These are phyloP conservation scores for Solanum chacoense DNA, from an alignment of 305 asterid genomes.

Conservation along the genomic window DNA sequence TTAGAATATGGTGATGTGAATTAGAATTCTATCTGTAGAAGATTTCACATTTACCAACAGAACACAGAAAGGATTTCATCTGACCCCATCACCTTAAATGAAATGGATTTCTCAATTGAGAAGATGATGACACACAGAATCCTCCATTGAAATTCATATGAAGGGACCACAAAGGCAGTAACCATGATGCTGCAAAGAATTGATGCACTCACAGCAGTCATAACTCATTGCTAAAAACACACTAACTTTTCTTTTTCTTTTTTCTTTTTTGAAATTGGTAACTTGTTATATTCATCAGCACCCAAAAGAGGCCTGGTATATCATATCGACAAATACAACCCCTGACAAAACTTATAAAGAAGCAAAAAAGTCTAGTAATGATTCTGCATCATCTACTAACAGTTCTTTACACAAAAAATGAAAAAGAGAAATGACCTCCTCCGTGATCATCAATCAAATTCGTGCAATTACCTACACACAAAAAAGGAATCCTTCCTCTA, in stretches of 20 bases:
- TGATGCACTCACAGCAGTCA: background rate
- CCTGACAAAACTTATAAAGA: background rate
- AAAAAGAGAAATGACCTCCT: background rate
- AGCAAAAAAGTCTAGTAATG: background rate
- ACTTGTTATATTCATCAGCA: background rate
- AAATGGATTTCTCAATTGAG: background rate
- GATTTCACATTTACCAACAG: background rate
- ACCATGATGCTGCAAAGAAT: background rate
- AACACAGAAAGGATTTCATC: background rate
- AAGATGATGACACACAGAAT: background rate
- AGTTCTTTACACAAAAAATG: background rate
- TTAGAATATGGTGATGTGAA: slow-evolving; percentile 15
- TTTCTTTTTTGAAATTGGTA: background rate
- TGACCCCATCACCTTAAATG: background rate
- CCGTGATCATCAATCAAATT: background rate
- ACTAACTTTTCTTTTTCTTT: background rate
- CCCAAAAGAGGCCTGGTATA: background rate
- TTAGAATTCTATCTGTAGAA: background rate
- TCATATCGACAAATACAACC: background rate
- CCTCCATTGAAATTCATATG: background rate
- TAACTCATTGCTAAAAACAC: background rate
- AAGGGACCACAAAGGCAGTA: background rate
- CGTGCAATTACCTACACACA: background rate
- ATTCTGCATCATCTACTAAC: background rate
- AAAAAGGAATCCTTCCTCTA: background rate